phyloP scores from a whole-genome alignment of 208 protist species.

The Blechomonas ayalai region DNA sequence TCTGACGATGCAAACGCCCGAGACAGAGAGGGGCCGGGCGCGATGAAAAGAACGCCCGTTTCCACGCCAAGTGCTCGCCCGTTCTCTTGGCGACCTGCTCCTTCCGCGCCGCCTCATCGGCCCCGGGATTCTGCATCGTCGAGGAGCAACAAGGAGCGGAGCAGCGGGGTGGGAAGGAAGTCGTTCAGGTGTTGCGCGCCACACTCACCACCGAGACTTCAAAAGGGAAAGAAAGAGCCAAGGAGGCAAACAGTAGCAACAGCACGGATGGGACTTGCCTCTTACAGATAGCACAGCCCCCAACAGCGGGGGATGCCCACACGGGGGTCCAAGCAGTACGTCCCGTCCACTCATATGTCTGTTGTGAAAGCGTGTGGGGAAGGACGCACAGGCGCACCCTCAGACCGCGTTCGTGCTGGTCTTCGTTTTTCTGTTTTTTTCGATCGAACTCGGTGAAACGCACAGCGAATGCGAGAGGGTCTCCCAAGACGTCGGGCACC shows the following conservation, averaged over 20 bases:
- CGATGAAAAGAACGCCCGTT: slow-evolving; percentile 65
- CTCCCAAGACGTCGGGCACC: too few species aligned
- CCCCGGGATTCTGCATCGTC: too few species aligned
- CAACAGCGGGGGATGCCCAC: neutral
- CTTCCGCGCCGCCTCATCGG: slow-evolving; percentile 18
- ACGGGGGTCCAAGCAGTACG: neutral
- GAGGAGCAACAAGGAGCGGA: slow-evolving; percentile 7
- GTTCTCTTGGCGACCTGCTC: slow-evolving; percentile 25
- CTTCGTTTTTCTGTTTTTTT: neutral
- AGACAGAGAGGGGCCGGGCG: slow-evolving; percentile 49
- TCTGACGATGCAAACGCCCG: slow-evolving; percentile 37
- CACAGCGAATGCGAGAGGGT: too few species aligned
- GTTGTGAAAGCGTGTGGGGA: neutral
- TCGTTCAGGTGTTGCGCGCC: too few species aligned
- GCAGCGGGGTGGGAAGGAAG: neutral
- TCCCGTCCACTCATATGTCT: neutral
- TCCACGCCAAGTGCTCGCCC: slow-evolving; percentile 61
- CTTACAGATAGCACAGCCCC: too few species aligned
- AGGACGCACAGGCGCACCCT: neutral
- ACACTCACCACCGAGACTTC: too few species aligned
- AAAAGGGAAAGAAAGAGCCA: slow-evolving; percentile 5
- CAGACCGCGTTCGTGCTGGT: neutral
- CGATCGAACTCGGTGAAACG: too few species aligned
- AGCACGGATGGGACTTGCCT: too few species aligned
- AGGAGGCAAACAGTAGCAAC: too few species aligned